These are phyloP conservation scores for Houttuynia cordata DNA, from an alignment of 164 flowering plant species.

Conservation along the genomic window DNA sequence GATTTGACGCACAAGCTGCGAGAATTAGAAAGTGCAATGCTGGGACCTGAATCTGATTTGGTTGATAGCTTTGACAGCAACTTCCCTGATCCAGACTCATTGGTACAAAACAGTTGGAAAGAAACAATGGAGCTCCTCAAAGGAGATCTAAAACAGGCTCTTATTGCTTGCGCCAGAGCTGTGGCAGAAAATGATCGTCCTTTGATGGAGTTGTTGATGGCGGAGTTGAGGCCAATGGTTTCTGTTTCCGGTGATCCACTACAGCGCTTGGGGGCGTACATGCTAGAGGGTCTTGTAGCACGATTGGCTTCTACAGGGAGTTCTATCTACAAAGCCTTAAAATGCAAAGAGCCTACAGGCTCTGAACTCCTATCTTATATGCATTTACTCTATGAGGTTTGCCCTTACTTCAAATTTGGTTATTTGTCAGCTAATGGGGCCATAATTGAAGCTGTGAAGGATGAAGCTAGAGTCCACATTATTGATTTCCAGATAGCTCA, in stretches of 20 bases:
- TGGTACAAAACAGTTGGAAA: slow-evolving; percentile 29
- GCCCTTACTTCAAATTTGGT: slow-evolving; percentile 82
- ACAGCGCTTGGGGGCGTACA: slow-evolving; percentile 67
- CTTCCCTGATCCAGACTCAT: slow-evolving; percentile 4
- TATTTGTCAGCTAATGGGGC: slow-evolving; percentile 80
- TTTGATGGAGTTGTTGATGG: slow-evolving; percentile 40
- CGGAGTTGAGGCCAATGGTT: slow-evolving; percentile 53
- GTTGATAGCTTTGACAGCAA: slow-evolving; percentile 12
- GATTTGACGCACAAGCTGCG: slow-evolving; percentile 36
- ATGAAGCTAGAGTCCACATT: slow-evolving; percentile 53
- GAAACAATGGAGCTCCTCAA: slow-evolving; percentile 29
- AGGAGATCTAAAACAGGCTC: slow-evolving; percentile 41
- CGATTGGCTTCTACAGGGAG: slow-evolving; percentile 52
- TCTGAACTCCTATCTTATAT: slow-evolving; percentile 60
- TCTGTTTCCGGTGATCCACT: slow-evolving; percentile 76
- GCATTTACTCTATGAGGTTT: slow-evolving; percentile 59
- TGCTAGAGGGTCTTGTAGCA: slow-evolving; percentile 71
- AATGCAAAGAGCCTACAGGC: slow-evolving; percentile 61
- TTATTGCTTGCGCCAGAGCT: slow-evolving; percentile 54
- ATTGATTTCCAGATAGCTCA: slow-evolving; percentile 75
- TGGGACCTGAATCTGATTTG: slow-evolving; percentile 29
- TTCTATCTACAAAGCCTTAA: slow-evolving; percentile 49
- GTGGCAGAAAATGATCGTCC: slow-evolving; percentile 34
- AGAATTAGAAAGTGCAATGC: slow-evolving; percentile 54
- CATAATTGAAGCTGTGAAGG: slow-evolving; percentile 67